Conservation (phyloP, 2,329 filamentous ascomycete species). For the Magnaporthales sp. region DNA sequence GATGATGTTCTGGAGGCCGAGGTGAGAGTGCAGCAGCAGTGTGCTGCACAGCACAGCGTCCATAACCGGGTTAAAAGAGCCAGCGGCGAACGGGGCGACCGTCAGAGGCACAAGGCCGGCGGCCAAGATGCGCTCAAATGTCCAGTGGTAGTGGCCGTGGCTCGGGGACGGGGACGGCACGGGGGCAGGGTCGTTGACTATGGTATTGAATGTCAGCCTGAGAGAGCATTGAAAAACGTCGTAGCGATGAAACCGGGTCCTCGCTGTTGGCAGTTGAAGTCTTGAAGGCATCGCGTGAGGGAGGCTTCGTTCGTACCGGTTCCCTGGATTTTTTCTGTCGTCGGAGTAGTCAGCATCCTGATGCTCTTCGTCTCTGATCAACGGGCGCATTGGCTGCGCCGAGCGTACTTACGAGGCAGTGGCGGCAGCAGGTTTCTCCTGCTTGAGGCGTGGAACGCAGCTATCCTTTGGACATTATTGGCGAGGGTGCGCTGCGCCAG, state of each 20-base stretch:
- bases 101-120: constrained; percentile 78
- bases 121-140: constrained; percentile 81
- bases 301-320: constrained; percentile 45
- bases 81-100: constrained; percentile 84
- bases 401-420: constrained; percentile 66
- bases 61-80: constrained; percentile 79
- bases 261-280: background rate
- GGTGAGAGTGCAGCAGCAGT: constrained; percentile 86
- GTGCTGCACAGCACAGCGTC: constrained; percentile 80
- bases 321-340: constrained; percentile 64
- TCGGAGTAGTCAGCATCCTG: constrained; percentile 1
- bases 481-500: constrained; percentile 17
- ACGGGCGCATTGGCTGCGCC: background rate
- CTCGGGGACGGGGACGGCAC: constrained; percentile 63
- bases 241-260: background rate
- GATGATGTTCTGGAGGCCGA: constrained; percentile 86
- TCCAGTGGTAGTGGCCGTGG: constrained; percentile 98
- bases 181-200: constrained; percentile 79
- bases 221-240: background rate
- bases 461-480: constrained; percentile 43
- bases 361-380: too few species aligned
- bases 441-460: constrained; percentile 81
- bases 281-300: background rate
- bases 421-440: constrained; percentile 71
- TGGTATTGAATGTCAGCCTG: background rate